These are phyloP conservation scores for Acanthamoeba lenticulata DNA, from an alignment of 208 protist species.

Conservation along the genomic window DNA sequence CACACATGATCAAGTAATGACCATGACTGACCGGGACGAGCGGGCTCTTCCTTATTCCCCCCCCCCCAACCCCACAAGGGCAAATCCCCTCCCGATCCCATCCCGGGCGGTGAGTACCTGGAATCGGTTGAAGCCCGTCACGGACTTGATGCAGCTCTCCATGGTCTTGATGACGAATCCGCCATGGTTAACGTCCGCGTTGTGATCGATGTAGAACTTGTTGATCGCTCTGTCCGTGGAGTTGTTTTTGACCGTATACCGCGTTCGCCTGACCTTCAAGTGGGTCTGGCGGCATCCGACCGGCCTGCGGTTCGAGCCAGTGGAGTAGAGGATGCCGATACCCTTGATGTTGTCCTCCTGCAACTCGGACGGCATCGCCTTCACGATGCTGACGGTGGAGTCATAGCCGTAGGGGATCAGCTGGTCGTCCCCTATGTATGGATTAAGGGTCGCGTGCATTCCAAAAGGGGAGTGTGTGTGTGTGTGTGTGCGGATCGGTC, in stretches of 20 bases:
- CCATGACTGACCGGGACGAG: no score
- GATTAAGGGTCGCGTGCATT: neutral
- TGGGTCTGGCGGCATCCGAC: neutral
- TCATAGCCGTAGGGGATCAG: conserved; percentile 58
- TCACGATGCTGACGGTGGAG: neutral
- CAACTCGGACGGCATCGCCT: neutral
- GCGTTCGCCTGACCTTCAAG: neutral
- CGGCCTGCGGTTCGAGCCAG: neutral
- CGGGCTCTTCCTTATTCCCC: no score
- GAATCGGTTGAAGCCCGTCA: neutral
- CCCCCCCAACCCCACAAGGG: no score
- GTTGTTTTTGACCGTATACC: neutral
- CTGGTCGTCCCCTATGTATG: conserved; percentile 42
- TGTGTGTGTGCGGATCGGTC: no score
- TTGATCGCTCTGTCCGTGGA: neutral
- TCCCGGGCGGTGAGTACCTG: no score
- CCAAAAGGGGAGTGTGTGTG: no score
- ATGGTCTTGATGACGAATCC: neutral
- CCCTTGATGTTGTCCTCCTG: neutral
- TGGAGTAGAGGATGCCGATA: neutral
- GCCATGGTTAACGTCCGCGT: neutral
- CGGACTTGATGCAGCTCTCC: neutral
- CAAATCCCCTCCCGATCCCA: no score
- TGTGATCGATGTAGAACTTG: neutral
- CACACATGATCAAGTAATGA: no score